Percentiles rank a stretch among this genome's conserved stretches.
Evolutionary conservation across 2,329 filamentous ascomycete genomes (phyloP).

Genomic region (Apiospora pterosperma): DNA sequence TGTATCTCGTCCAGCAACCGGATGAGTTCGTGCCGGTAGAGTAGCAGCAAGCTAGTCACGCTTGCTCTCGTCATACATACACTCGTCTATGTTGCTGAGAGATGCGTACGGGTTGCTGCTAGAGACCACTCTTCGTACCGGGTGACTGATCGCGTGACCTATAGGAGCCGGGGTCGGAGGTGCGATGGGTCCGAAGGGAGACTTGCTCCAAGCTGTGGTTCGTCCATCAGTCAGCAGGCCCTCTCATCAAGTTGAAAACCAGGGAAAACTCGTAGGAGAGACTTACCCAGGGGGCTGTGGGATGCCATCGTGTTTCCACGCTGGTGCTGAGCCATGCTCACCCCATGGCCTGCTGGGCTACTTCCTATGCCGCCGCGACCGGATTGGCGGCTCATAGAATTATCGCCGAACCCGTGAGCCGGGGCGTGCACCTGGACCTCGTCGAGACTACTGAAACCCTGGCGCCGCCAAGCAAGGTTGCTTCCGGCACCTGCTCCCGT

Average conservation of each 20-base stretch:
- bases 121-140: background rate
- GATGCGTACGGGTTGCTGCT: constrained; percentile 24
- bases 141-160: background rate
- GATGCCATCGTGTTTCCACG: background rate
- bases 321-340: background rate
- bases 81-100: constrained; percentile 18
- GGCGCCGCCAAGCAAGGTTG: background rate
- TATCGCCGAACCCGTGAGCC: background rate
- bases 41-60: background rate
- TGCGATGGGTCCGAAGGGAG: constrained; percentile 28
- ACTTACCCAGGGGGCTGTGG: background rate
- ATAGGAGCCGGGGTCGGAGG: constrained; percentile 18
- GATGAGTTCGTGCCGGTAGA: background rate
- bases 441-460: background rate
- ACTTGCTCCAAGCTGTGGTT: constrained; percentile 18
- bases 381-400: background rate
- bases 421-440: too few relatives aligned
- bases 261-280: background rate
- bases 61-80: background rate
- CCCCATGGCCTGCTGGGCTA: background rate
- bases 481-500: background rate
- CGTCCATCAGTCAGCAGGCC: background rate
- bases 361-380: background rate
- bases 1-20: background rate
- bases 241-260: background rate